Evolutionary conservation across 1,284 basidiomycete genomes (phyloP), one percentile per base, ranked within the genome.

Genomic region (Sphagnurus paluster): DNA sequence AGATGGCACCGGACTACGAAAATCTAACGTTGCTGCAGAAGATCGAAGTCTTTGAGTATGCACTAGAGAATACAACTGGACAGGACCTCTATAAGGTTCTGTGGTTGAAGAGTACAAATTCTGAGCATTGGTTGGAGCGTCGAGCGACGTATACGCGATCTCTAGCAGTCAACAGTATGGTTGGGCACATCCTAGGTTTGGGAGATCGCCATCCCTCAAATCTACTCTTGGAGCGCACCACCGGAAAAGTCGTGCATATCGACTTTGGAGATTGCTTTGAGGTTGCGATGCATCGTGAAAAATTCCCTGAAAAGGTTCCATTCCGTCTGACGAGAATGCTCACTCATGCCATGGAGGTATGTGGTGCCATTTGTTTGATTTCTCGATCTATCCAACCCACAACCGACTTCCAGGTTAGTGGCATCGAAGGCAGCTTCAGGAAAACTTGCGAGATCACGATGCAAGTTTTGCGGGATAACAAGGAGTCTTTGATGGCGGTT

Each of bases 1-100:
- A 98, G 90, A 99, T 99, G 96, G 96, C 97, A 9, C 96, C 97
- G 7, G 97, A 99, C 67, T 99, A 99, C 66, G 97, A 99, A 68
- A 90, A 88, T 58, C 74, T 99, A 33, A 94, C 91, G 23, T 75
- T 98, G 2, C 79, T 99, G 50, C 95, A 99, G 68, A 99, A 99
- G 74, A 93, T 99, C 33, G 97, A 99, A 65, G 97, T 99, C 14
- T 99, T 99, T 69, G 94, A 99, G 67, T 99, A 99, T 61, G 96
- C 97, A 3, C 76, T 99, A 33, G 96, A 99, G 69, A 99, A 99
- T 62, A 99, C 97, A 0, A 98, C 94, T 0, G 97, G 97, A 0
- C 97, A 99, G 70, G 97, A 99, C 66, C 76, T 99, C n/a, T 99
- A 99, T 68, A 80, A 94, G 16, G 94, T 99, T 17, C 74, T 99